A percentile compares a stretch with the other conserved stretches of the same genome.
These are phyloP conservation scores for Penicillium expansum DNA, from an alignment of 2,329 filamentous ascomycete genomes.

Conservation along the genomic window DNA sequence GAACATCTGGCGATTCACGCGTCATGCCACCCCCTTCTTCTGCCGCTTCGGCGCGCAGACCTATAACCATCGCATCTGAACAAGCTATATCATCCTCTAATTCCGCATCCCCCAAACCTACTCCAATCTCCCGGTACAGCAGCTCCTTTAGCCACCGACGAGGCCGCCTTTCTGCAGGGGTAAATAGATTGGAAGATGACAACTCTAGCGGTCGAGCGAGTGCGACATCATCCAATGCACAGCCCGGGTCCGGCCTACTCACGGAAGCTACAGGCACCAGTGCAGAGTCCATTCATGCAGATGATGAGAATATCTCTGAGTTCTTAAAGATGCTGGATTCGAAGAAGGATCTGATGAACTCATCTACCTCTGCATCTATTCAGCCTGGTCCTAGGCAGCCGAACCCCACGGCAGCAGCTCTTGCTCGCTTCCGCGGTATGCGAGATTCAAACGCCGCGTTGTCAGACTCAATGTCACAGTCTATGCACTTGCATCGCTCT, in stretches of 20 bases:
- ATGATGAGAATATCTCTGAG: slow-evolving; percentile 90
- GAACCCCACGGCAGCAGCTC: slow-evolving; percentile 72
- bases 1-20: slow-evolving; percentile 41
- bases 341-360: slow-evolving; percentile 77
- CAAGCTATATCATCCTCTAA: slow-evolving; percentile 62
- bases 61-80: slow-evolving; percentile 57
- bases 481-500: slow-evolving; percentile 77
- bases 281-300: slow-evolving; percentile 66
- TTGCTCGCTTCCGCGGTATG: slow-evolving; percentile 85
- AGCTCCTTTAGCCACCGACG: slow-evolving; percentile 91
- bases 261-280: slow-evolving; percentile 65
- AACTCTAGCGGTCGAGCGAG: slow-evolving; percentile 59
- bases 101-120: slow-evolving; percentile 74
- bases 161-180: slow-evolving; percentile 70
- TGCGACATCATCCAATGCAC: slow-evolving; percentile 50
- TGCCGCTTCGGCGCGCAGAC: slow-evolving; percentile 38
- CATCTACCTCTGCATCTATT: slow-evolving; percentile 56
- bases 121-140: slow-evolving; percentile 78
- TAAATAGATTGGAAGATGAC: slow-evolving; percentile 56
- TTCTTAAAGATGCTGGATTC: slow-evolving; percentile 87
- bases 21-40: slow-evolving; percentile 40
- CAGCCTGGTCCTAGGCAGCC: slow-evolving; percentile 72
- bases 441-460: slow-evolving; percentile 82
- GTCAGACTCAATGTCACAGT: slow-evolving; percentile 91
- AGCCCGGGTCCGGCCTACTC: slow-evolving; percentile 75